Conservation (phyloP, 2,329 filamentous ascomycete species). For the Sporothrix globosa region DNA sequence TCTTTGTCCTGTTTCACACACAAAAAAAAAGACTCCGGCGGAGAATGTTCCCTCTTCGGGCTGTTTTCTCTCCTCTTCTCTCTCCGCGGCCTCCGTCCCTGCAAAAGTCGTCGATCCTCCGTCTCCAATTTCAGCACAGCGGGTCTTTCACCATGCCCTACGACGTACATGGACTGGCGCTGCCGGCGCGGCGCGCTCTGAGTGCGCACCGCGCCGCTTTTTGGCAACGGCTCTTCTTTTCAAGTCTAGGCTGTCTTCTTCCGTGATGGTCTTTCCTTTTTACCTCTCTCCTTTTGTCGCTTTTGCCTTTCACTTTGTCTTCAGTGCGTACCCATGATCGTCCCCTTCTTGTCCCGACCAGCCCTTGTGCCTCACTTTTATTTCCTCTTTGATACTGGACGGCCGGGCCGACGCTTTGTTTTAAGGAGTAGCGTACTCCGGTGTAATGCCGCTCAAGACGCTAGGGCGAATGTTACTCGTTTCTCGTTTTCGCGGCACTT, state of each 20-base stretch:
- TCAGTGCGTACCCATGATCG: background rate
- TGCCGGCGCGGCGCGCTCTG: conserved; percentile 15
- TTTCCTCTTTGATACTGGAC: background rate
- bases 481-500: too few relatives aligned
- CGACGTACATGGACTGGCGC: background rate
- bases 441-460: too few relatives aligned
- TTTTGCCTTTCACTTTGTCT: background rate
- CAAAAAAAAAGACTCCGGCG: background rate
- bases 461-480: too few relatives aligned
- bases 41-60: conserved; percentile 5
- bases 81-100: background rate
- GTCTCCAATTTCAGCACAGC: conserved; percentile 7
- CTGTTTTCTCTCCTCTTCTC: background rate
- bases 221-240: background rate
- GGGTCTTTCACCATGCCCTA: background rate
- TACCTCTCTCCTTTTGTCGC: background rate
- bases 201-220: conserved; percentile 11
- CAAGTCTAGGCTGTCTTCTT: background rate
- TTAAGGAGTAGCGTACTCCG: too few relatives aligned
- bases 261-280: too few relatives aligned
- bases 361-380: background rate
- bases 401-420: background rate
- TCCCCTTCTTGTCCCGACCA: background rate
- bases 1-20: background rate
- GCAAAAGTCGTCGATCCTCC: background rate